phyloP scores from a whole-genome alignment of 129 eudicot genomes.

The Artemisia tridentata region DNA sequence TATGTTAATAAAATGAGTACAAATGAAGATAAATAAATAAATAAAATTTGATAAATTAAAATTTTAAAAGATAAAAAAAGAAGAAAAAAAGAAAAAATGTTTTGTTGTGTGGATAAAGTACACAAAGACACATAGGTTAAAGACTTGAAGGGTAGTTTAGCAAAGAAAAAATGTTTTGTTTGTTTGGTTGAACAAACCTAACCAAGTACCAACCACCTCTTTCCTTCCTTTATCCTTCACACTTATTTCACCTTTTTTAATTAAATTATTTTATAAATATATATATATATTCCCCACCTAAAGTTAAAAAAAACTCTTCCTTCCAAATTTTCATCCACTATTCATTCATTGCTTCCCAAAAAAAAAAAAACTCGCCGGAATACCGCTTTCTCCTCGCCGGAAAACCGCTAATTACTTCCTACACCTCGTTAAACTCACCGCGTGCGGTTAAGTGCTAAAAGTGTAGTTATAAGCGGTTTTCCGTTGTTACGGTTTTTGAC shows the following conservation, averaged over 20 bases:
- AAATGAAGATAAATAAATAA: no score
- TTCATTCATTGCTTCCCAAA: slow-evolving; percentile 33
- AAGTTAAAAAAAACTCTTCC: slow-evolving; percentile 13
- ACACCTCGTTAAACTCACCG: neutral
- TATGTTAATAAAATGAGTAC: no score
- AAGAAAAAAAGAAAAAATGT: no score
- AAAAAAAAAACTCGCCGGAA: slow-evolving; percentile 20
- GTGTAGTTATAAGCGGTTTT: slow-evolving; percentile 13
- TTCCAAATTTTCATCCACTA: slow-evolving; percentile 48
- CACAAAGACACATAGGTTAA: no score
- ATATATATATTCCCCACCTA: neutral
- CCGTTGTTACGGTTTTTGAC: slow-evolving; percentile 20
- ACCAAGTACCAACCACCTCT: slow-evolving; percentile 88
- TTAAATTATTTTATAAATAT: neutral
- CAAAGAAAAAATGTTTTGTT: slow-evolving; percentile 30
- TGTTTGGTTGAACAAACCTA: slow-evolving; percentile 87
- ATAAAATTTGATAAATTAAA: no score
- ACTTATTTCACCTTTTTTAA: slow-evolving; percentile 35
- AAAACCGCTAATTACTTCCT: neutral
- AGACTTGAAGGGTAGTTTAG: neutral
- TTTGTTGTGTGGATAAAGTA: no score
- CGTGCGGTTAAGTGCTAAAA: slow-evolving; percentile 4
- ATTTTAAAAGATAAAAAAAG: no score
- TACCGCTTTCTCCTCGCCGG: slow-evolving; percentile 25
- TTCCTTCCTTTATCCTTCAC: slow-evolving; percentile 52